Conservation (phyloP, 1,139 yeast genomes). For the Pichiaceae sp. region DNA sequence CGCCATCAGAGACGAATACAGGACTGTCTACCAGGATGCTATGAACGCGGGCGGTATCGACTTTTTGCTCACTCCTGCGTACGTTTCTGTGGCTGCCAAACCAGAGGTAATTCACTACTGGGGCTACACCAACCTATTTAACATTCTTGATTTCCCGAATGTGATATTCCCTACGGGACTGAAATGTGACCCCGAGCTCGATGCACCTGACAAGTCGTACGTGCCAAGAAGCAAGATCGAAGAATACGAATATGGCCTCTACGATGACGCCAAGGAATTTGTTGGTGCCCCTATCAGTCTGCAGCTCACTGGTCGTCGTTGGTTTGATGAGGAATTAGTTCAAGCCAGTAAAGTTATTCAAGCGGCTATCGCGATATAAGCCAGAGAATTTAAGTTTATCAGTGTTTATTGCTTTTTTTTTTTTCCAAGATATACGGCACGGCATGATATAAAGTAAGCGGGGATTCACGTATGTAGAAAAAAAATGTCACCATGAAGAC, state of each 20-base stretch:
- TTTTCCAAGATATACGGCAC: background rate
- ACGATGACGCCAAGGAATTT: constrained; percentile 28
- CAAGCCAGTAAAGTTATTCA: background rate
- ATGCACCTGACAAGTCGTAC: constrained; percentile 14
- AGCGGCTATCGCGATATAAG: background rate
- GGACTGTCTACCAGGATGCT: constrained; percentile 39
- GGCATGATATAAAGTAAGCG: background rate
- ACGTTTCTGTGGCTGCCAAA: constrained; percentile 61
- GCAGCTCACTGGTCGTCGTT: constrained; percentile 42
- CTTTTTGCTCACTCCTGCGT: constrained; percentile 56
- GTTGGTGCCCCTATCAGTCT: constrained; percentile 41
- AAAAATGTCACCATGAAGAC: background rate
- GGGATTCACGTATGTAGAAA: background rate
- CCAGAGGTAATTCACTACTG: constrained; percentile 61
- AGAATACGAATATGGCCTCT: constrained; percentile 28
- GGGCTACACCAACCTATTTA: constrained; percentile 66
- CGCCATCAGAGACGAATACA: constrained; percentile 37
- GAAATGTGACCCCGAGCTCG: constrained; percentile 18
- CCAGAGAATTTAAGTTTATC: background rate
- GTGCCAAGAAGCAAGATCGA: constrained; percentile 34
- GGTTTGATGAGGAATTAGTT: constrained; percentile 39
- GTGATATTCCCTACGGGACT: constrained; percentile 40
- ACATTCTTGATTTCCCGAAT: constrained; percentile 51
- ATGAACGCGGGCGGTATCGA: constrained; percentile 50
- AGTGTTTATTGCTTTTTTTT: background rate